Conservation (phyloP, 495 filamentous ascomycete genomes). For the Penicillium crystallinum region DNA sequence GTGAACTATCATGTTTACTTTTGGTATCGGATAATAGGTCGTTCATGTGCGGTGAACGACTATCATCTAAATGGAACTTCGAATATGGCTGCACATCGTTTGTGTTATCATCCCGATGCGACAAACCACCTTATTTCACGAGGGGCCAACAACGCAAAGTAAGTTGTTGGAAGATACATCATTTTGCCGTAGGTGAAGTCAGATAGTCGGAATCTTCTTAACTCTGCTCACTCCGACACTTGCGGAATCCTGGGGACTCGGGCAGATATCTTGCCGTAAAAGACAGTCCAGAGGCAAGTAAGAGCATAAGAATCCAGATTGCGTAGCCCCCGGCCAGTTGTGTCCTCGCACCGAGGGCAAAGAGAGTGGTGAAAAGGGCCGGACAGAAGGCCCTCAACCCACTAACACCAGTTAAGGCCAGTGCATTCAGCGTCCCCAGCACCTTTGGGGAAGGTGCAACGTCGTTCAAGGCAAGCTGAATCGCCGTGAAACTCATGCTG, state of each 20-base stretch:
- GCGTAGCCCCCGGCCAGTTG: conserved; percentile 56
- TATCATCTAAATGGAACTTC: not conserved
- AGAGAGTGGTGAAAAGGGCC: conserved; percentile 55
- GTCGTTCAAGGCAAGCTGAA: conserved; percentile 65
- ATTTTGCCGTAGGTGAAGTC: not conserved
- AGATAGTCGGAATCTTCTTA: not conserved
- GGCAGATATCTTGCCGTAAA: conserved; percentile 40
- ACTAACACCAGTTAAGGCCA: conserved; percentile 52
- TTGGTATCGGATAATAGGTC: too few species aligned
- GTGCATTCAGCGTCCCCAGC: conserved; percentile 60
- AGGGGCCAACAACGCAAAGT: too few species aligned
- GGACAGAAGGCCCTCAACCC: conserved; percentile 55
- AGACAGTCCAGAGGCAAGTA: conserved; percentile 42
- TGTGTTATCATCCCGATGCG: not conserved
- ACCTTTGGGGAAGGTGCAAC: conserved; percentile 53
- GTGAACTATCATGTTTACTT: too few species aligned
- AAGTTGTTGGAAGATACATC: not conserved
- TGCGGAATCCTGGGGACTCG: conserved; percentile 3
- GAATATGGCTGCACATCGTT: too few species aligned
- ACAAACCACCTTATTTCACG: not conserved
- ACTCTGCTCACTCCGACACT: not conserved
- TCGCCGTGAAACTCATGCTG: conserved; percentile 62
- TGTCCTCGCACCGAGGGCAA: conserved; percentile 52
- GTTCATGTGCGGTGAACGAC: too few species aligned
- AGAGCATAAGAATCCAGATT: conserved; percentile 57